phyloP scores from a whole-genome alignment of 192 early-diverging fungal species.

The Coemansia biformis region DNA sequence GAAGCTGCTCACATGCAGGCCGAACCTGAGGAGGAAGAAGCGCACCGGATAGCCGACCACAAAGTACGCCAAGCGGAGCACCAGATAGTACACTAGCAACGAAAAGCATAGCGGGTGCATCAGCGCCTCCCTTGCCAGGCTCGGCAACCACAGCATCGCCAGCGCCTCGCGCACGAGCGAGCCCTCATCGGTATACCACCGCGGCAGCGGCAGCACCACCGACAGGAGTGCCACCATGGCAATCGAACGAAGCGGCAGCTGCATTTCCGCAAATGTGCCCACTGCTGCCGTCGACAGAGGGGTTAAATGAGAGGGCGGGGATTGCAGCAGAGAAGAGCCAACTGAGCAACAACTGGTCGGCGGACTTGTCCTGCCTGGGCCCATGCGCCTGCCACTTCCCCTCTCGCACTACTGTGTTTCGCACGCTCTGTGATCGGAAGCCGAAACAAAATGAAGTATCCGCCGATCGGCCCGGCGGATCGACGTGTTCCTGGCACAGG shows the following conservation, averaged over 20 bases:
- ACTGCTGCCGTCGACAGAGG: no score
- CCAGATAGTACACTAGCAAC: conserved; percentile 20
- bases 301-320: no score
- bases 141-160: conserved; percentile 16
- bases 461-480: conserved; percentile 33
- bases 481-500: conserved; percentile 10
- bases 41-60: conserved; percentile 32
- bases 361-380: no score
- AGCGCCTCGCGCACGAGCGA: conserved; percentile 25
- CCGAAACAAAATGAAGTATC: conserved; percentile 19
- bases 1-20: conserved; percentile 32
- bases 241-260: conserved; percentile 26
- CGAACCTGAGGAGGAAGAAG: conserved; percentile 36
- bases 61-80: conserved; percentile 15
- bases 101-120: conserved; percentile 30
- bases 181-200: conserved; percentile 13
- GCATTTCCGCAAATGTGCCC: conserved; percentile 20
- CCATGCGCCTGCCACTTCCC: no score
- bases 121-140: conserved; percentile 1
- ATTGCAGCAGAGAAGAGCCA: no score
- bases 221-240: conserved; percentile 19
- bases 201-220: conserved; percentile 30
- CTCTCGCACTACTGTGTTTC: no score
- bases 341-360: no score
- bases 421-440: no score